These are phyloP conservation scores for Xylaria arbuscula DNA, from an alignment of 2,329 filamentous ascomycete genomes.

Conservation along the genomic window DNA sequence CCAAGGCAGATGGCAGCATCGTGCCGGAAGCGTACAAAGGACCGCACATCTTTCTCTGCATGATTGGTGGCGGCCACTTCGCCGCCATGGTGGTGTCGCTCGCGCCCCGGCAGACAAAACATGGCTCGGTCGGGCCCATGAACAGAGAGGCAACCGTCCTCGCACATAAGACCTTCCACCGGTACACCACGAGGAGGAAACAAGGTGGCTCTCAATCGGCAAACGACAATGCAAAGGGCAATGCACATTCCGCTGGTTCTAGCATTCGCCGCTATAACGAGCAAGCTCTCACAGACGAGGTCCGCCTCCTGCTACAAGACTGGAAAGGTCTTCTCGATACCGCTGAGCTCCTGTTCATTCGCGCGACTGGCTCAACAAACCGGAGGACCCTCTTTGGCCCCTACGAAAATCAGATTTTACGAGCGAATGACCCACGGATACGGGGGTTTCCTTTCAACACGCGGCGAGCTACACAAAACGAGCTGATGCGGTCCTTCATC, in stretches of 20 bases:
- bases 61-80: constrained; percentile 98
- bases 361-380: constrained; percentile 89
- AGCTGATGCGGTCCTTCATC: constrained; percentile 93
- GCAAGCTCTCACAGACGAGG: constrained; percentile 86
- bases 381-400: constrained; percentile 88
- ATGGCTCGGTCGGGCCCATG: constrained; percentile 72
- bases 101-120: constrained; percentile 80
- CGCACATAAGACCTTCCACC: constrained; percentile 96
- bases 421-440: constrained; percentile 80
- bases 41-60: constrained; percentile 94
- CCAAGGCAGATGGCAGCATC: constrained; percentile 68
- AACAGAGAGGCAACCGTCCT: constrained; percentile 88
- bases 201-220: constrained; percentile 95
- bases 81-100: constrained; percentile 95
- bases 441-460: constrained; percentile 95
- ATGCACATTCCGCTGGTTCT: constrained; percentile 92
- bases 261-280: constrained; percentile 94
- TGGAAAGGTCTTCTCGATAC: constrained; percentile 90
- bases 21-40: constrained; percentile 70
- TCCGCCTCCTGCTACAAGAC: constrained; percentile 80
- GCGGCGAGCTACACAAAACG: constrained; percentile 88
- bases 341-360: constrained; percentile 86
- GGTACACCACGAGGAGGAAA: constrained; percentile 95
- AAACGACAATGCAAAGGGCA: constrained; percentile 93
- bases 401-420: constrained; percentile 88